phyloP scores from a whole-genome alignment of 345 rosid species.

The Camelina laxa region DNA sequence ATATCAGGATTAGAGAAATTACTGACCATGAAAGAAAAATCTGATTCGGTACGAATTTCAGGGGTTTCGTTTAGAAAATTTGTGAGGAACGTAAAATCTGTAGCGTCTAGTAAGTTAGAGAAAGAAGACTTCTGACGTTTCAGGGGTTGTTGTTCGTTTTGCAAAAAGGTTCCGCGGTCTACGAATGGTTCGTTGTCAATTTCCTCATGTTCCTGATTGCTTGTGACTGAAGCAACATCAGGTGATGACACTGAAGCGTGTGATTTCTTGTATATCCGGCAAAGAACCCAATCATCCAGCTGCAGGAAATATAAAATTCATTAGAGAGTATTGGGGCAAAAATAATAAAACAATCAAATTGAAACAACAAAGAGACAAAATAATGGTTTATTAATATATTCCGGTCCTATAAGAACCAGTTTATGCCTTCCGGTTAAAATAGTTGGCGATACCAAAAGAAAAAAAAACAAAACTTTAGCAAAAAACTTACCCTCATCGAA shows the following conservation, averaged over 20 bases:
- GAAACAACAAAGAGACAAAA: background rate
- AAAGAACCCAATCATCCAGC: constrained; percentile 99
- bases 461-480: background rate
- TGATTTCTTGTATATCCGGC: constrained; percentile 89
- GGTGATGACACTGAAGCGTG: constrained; percentile 56
- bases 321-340: background rate
- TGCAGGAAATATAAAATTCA: constrained; percentile 39
- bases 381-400: background rate
- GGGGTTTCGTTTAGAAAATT: constrained; percentile 63
- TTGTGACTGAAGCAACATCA: constrained; percentile 42
- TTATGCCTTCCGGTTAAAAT: background rate
- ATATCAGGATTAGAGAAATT: constrained; percentile 33
- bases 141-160: constrained; percentile 44
- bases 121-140: constrained; percentile 70
- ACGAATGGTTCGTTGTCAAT: constrained; percentile 47
- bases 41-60: constrained; percentile 44
- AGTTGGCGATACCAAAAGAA: constrained; percentile 1
- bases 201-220: constrained; percentile 72
- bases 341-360: constrained; percentile 5
- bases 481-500: constrained; percentile 83
- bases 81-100: constrained; percentile 68
- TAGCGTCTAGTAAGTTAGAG: constrained; percentile 75
- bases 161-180: constrained; percentile 41
- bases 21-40: constrained; percentile 39
- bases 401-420: background rate